Evolutionary conservation across 129 eudicot species (phyloP).

Genomic region (Tagetes erecta): DNA sequence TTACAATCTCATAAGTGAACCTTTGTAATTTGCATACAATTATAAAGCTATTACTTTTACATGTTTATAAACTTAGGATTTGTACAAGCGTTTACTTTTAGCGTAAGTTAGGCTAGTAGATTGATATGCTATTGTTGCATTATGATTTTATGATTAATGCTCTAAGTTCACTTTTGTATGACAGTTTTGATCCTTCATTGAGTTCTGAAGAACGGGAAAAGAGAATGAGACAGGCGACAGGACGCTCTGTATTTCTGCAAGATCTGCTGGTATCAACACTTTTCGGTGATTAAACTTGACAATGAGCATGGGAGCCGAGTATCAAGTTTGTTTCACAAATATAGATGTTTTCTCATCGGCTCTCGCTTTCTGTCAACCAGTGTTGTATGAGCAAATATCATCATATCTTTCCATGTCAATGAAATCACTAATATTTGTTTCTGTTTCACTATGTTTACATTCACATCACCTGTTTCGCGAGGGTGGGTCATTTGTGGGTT

Average conservation of each 20-base stretch:
- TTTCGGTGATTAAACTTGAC: slow-evolving; percentile 45
- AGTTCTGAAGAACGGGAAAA: slow-evolving; percentile 78
- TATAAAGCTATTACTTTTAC: background rate
- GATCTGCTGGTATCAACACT: slow-evolving; percentile 79
- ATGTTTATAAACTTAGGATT: background rate
- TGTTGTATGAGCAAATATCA: slow-evolving; percentile 32
- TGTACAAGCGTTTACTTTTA: background rate
- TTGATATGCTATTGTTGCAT: background rate
- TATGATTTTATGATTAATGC: background rate
- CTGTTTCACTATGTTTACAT: background rate
- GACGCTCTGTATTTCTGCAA: slow-evolving; percentile 80
- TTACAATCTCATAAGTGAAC: background rate
- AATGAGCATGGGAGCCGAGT: slow-evolving; percentile 25
- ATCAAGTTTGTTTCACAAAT: slow-evolving; percentile 32
- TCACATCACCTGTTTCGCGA: background rate
- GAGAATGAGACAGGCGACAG: slow-evolving; percentile 67
- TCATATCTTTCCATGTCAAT: slow-evolving; percentile 24
- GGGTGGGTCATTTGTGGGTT: background rate
- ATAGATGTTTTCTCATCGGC: background rate
- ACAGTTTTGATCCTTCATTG: slow-evolving; percentile 80
- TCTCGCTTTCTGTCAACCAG: slow-evolving; percentile 24
- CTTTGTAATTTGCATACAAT: background rate
- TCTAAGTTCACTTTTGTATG: slow-evolving; percentile 1
- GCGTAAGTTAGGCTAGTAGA: background rate
- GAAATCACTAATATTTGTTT: slow-evolving; percentile 30